Evolutionary conservation across 495 filamentous ascomycete species (phyloP).

Genomic region (Xylaria cubensis): DNA sequence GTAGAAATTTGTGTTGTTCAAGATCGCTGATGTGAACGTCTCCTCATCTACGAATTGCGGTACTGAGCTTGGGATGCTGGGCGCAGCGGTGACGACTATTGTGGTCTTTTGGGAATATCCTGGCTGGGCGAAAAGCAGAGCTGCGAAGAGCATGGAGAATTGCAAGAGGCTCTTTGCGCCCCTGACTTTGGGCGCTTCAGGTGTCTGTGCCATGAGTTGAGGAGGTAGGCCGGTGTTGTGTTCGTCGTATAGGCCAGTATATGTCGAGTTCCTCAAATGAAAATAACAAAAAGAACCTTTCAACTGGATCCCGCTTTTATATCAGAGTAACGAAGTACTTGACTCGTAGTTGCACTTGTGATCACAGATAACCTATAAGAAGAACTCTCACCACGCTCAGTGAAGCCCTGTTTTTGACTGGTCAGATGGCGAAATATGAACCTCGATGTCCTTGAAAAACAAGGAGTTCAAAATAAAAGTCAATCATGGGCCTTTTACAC

Average conservation of each 20-base stretch:
- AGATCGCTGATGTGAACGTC: slow-evolving; percentile 62
- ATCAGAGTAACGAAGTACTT: background rate
- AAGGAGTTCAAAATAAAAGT: background rate
- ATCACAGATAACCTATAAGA: too few species aligned
- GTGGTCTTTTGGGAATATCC: background rate
- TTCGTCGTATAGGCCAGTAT: background rate
- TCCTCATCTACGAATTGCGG: slow-evolving; percentile 55
- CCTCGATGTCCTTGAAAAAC: background rate
- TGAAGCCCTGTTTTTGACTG: background rate
- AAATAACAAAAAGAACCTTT: too few species aligned
- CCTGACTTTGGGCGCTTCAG: background rate
- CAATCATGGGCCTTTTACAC: background rate
- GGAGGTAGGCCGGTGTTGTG: background rate
- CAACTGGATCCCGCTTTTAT: background rate
- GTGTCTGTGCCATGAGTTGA: background rate
- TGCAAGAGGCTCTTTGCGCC: background rate
- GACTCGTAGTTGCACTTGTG: background rate
- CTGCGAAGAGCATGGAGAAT: background rate
- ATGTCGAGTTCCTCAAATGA: background rate
- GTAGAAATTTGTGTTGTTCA: slow-evolving; percentile 73
- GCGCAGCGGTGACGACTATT: background rate
- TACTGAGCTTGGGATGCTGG: slow-evolving; percentile 38
- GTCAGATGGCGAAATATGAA: background rate
- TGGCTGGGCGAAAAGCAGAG: slow-evolving; percentile 18
- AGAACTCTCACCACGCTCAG: background rate